Evolutionary conservation across 441 rosid genomes (phyloP).

Genomic region (Rhodomyrtus psidioides): DNA sequence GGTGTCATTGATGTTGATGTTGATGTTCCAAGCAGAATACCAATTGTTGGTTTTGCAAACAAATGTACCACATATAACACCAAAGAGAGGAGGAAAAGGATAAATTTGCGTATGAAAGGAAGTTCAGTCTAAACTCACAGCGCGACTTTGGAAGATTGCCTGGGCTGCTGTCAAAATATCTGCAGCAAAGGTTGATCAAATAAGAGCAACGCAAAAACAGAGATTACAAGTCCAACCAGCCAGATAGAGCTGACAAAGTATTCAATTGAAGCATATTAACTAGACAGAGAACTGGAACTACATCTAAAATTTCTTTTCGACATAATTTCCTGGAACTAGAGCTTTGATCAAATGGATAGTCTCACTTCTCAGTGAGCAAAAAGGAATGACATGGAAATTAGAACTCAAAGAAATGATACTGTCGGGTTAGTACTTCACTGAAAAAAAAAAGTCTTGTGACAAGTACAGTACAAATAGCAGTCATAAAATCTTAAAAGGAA

Average conservation of each 20-base stretch:
- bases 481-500: neutral
- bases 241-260: neutral
- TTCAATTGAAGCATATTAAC: neutral
- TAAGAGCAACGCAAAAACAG: neutral
- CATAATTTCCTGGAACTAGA: neutral
- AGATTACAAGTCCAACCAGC: neutral
- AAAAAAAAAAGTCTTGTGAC: neutral
- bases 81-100: neutral
- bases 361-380: neutral
- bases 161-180: slow-evolving; percentile 85
- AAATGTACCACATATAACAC: neutral
- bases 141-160: slow-evolving; percentile 65
- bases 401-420: neutral
- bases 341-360: neutral
- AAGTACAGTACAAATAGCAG: neutral
- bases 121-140: slow-evolving; percentile 41
- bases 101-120: neutral
- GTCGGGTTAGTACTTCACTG: neutral
- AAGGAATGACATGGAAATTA: neutral
- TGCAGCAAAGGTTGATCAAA: slow-evolving; percentile 24
- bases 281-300: neutral
- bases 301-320: neutral
- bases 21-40: neutral
- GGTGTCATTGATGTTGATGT: no score
- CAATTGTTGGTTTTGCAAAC: neutral